phyloP scores from a whole-genome alignment of 495 filamentous ascomycete genomes.

The Neurospora discreta region DNA sequence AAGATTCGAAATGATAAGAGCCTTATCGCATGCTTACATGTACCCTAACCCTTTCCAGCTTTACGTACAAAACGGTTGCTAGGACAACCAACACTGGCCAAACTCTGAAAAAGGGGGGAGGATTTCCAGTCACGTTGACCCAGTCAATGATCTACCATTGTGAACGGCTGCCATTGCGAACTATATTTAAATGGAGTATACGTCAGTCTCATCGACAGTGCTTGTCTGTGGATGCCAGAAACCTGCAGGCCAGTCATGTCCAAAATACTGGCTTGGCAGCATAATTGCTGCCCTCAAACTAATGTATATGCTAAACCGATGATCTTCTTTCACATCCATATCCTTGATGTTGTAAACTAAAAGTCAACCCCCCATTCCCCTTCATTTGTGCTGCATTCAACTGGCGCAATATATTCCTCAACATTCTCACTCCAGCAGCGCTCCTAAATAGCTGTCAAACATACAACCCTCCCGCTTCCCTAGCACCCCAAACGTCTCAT shows the following conservation, averaged over 20 bases:
- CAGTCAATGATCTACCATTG: background rate
- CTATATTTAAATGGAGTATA: background rate
- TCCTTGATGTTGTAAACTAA: background rate
- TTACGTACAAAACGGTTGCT: background rate
- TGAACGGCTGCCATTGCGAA: background rate
- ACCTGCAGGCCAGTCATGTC: background rate
- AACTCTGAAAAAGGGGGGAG: background rate
- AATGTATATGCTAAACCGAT: background rate
- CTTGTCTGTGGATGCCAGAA: background rate
- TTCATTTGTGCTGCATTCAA: background rate
- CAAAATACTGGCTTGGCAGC: background rate
- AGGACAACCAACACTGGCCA: background rate
- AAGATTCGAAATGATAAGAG: background rate
- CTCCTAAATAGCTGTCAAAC: background rate
- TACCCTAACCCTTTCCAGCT: background rate
- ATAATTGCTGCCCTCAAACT: background rate
- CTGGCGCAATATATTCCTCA: background rate
- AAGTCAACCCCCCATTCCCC: background rate
- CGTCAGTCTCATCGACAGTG: background rate
- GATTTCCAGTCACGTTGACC: background rate
- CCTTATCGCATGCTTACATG: background rate
- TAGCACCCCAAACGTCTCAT: background rate
- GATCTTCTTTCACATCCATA: background rate
- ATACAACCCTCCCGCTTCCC: background rate
- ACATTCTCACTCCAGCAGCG: background rate